Percentiles rank a stretch among this genome's conserved stretches.
phyloP scores from a whole-genome alignment of 306 rosid genomes.

The Vigna trinervia region DNA sequence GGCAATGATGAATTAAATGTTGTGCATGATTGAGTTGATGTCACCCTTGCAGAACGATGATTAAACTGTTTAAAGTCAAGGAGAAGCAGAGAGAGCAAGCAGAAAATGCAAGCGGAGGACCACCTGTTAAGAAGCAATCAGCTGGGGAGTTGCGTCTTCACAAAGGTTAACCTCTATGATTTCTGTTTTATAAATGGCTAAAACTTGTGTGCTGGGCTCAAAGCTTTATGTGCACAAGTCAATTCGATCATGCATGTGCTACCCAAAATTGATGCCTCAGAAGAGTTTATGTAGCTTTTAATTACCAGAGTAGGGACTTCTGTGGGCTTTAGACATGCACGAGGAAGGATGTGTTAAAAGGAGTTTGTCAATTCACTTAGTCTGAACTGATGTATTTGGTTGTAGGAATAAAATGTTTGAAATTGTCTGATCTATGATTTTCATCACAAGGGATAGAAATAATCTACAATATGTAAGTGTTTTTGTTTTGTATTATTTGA shows the following conservation, averaged over 20 bases:
- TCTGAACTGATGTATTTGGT: slow-evolving; percentile 8
- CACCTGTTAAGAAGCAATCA: slow-evolving; percentile 76
- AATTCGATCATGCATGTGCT: neutral
- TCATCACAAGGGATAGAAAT: neutral
- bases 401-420: neutral
- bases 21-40: slow-evolving; percentile 24
- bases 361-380: neutral
- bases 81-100: slow-evolving; percentile 90
- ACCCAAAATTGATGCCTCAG: neutral
- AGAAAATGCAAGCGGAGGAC: slow-evolving; percentile 71
- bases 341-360: neutral
- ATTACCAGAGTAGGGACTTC: neutral
- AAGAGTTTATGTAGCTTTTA: slow-evolving; percentile 7
- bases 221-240: neutral
- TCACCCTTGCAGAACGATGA: slow-evolving; percentile 65
- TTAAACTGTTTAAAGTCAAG: slow-evolving; percentile 84
- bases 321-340: neutral
- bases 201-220: slow-evolving; percentile 10
- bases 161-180: slow-evolving; percentile 58
- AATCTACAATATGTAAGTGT: neutral
- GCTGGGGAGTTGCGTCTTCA: slow-evolving; percentile 97
- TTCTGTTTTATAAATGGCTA: neutral
- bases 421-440: neutral
- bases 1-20: neutral
- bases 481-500: neutral